Base-by-base conservation (phyloP, 352 stramenopile species). In the Phytophthora megakarya region DNA sequence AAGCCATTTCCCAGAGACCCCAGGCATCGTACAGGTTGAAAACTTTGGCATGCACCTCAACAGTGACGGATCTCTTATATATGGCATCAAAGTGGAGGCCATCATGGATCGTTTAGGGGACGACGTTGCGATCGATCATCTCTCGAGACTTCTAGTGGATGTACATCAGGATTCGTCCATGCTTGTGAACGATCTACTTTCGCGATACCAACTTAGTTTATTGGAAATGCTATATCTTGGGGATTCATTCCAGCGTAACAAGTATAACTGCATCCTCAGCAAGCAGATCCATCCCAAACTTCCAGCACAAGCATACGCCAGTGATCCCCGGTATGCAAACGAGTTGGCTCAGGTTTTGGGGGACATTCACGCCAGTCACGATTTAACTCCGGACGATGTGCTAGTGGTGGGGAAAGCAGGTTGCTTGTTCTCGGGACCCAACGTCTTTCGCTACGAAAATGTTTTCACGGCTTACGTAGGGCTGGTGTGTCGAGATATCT, bases 181-280 rank as follows among this genome's bases (percentile, higher is more conserved):
- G 65, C 97, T 99, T 49, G 92, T 99, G 0, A 97, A 99, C 71
- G 92, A 93, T 9, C 80, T 99, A 21, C 89, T 99, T 35, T 98
- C 94, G 2, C 78, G 95, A 47, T 98, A 99, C 70, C 97, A 99
- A 72, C 72, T 97, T 35, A 96, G 97, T 49, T 67, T 99, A 19
- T 76, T 99, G 21, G 86, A 98, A 59, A 88, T 99, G 62, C 88
- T 99, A 6, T 99, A 98, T 51, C 80, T 98, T 12, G 96, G 94
- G 21, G 95, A 99, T 70, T 94, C 92, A 15, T 86, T 88, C 25
- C 96, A 98, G 67, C 80, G 96, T 21, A 98, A 99, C 77, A 99
- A 99, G 71, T 97, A 98, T 67, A 99, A 99, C 61, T 91, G 98
- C 42, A 97, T 99, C 45, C 92, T 99, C 39, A 96, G 97, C 30